These are phyloP conservation scores for Colletotrichum abscissum DNA, from an alignment of 2,329 filamentous ascomycete species.

Conservation along the genomic window DNA sequence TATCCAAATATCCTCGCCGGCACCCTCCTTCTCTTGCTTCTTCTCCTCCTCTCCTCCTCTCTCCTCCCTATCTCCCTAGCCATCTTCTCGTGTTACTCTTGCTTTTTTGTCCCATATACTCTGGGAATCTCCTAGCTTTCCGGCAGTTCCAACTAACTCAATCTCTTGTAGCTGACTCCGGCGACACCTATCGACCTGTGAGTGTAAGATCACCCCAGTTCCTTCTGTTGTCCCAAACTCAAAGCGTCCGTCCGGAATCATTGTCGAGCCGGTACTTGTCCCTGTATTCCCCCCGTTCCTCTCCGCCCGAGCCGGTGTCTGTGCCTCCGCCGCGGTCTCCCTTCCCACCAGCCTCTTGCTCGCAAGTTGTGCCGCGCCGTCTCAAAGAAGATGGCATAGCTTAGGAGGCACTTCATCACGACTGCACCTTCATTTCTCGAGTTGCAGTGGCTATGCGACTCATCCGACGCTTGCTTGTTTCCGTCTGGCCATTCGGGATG, in stretches of 20 bases:
- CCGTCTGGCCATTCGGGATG: background rate
- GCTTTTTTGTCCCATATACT: slow-evolving; percentile 22
- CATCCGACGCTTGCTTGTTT: background rate
- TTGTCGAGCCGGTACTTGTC: background rate
- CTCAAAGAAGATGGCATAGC: background rate
- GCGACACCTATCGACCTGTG: slow-evolving; percentile 71
- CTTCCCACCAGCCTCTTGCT: background rate
- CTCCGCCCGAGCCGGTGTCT: slow-evolving; percentile 1
- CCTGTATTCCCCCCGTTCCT: background rate
- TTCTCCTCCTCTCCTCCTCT: slow-evolving; percentile 39
- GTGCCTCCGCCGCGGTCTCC: slow-evolving; percentile 4
- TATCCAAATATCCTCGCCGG: slow-evolving; percentile 36
- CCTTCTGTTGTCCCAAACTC: background rate
- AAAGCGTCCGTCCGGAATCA: background rate
- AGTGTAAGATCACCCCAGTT: slow-evolving; percentile 46
- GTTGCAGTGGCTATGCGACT: background rate
- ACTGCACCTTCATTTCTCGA: background rate
- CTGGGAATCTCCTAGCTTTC: slow-evolving; percentile 43
- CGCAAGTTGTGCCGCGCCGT: background rate
- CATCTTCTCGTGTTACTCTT: slow-evolving; percentile 34
- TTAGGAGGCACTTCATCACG: background rate
- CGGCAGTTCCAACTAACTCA: slow-evolving; percentile 48
- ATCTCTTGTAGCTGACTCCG: slow-evolving; percentile 63
- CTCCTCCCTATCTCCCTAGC: slow-evolving; percentile 39
- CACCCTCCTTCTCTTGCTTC: slow-evolving; percentile 11